Percentiles rank a stretch among this genome's conserved stretches.
These are phyloP conservation scores for Pichia heedii DNA, from an alignment of 805 yeast genomes.

Conservation along the genomic window DNA sequence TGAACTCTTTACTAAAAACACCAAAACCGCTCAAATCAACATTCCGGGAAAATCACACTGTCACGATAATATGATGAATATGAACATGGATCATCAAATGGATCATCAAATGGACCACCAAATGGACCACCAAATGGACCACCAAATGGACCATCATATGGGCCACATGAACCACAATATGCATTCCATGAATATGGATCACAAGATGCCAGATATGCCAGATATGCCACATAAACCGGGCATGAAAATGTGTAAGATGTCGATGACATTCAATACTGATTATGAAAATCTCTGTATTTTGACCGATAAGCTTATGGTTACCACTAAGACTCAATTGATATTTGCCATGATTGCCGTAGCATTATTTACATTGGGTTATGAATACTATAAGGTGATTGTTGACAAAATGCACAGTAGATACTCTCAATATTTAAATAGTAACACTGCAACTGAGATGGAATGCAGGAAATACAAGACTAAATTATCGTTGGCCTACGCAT, in stretches of 20 bases:
- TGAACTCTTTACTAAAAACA: too few species aligned
- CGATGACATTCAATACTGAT: slow-evolving; percentile 37
- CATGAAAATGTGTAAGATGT: slow-evolving; percentile 26
- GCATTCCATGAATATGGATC: neutral
- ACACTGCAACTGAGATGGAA: slow-evolving; percentile 11
- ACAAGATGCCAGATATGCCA: slow-evolving; percentile 5
- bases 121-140: neutral
- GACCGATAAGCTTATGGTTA: slow-evolving; percentile 32
- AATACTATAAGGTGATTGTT: slow-evolving; percentile 25
- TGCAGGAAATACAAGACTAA: slow-evolving; percentile 19
- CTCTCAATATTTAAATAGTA: slow-evolving; percentile 1
- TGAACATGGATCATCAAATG: neutral
- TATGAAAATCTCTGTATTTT: slow-evolving; percentile 36
- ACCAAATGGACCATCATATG: neutral
- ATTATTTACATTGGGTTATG: slow-evolving; percentile 29
- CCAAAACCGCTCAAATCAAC: neutral
- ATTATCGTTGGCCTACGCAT: slow-evolving; percentile 29
- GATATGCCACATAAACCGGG: slow-evolving; percentile 13
- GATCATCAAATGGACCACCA: neutral
- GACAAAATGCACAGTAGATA: slow-evolving; percentile 17
- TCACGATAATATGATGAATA: neutral
- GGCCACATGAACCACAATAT: slow-evolving; percentile 17
- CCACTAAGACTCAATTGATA: slow-evolving; percentile 26
- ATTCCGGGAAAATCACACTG: neutral
- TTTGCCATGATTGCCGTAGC: slow-evolving; percentile 27